These are phyloP conservation scores for Talaromyces trachyspermus DNA, from an alignment of 495 filamentous ascomycete genomes.

Conservation along the genomic window DNA sequence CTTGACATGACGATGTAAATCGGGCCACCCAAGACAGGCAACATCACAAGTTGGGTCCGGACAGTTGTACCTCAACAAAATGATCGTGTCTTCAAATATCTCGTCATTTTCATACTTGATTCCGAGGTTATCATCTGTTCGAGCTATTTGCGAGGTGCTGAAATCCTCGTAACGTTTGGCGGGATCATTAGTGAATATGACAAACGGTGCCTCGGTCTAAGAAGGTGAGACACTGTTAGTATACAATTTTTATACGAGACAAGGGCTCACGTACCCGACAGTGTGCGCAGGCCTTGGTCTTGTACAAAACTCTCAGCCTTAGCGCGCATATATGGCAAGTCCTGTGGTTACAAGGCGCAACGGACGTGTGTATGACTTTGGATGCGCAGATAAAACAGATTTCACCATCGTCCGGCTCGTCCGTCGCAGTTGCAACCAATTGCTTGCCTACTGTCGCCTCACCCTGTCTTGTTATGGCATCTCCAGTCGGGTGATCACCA, in stretches of 20 bases:
- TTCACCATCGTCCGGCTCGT: constrained; percentile 61
- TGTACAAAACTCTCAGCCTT: constrained; percentile 84
- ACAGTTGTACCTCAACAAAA: constrained; percentile 93
- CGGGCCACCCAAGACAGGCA: constrained; percentile 86
- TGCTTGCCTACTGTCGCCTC: constrained; percentile 20
- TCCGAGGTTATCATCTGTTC: constrained; percentile 72
- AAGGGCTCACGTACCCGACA: constrained; percentile 60
- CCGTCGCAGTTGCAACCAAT: constrained; percentile 21
- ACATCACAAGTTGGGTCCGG: constrained; percentile 79
- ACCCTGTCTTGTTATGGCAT: constrained; percentile 22
- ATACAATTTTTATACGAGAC: not conserved
- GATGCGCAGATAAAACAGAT: constrained; percentile 97
- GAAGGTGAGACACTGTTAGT: not conserved
- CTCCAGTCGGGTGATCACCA: constrained; percentile 34
- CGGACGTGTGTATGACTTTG: constrained; percentile 69
- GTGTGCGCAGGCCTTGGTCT: constrained; percentile 89
- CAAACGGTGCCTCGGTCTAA: constrained; percentile 70
- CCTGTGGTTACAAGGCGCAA: constrained; percentile 89
- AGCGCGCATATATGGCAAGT: constrained; percentile 95
- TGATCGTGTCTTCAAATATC: constrained; percentile 78
- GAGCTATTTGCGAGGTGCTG: constrained; percentile 58
- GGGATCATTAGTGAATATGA: constrained; percentile 84
- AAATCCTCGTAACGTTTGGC: constrained; percentile 81
- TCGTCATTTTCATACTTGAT: constrained; percentile 82
- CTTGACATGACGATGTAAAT: constrained; percentile 87